These are phyloP conservation scores for Celoporthe dispersa DNA, from an alignment of 2,329 filamentous ascomycete genomes.

Conservation along the genomic window DNA sequence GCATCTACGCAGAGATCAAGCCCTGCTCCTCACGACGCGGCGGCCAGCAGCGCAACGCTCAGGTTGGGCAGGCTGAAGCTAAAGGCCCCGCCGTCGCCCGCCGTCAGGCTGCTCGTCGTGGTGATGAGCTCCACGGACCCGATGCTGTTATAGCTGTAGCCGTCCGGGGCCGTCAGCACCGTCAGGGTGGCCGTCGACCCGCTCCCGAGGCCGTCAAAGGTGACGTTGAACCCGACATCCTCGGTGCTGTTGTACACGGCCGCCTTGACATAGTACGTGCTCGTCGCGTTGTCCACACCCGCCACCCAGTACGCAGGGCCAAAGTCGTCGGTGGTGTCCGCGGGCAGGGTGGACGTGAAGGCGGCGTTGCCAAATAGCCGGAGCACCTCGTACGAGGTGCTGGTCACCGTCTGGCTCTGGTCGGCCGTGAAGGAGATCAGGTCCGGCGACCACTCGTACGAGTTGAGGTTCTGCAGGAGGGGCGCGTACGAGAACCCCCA, in stretches of 20 bases:
- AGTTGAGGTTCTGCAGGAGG: slow-evolving; percentile 46
- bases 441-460: slow-evolving; percentile 54
- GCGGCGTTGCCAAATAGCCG: slow-evolving; percentile 22
- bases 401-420: slow-evolving; percentile 25
- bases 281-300: slow-evolving; percentile 32
- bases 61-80: slow-evolving; percentile 57
- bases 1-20: too few species aligned
- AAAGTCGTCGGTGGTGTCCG: slow-evolving; percentile 32
- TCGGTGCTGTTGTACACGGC: slow-evolving; percentile 49
- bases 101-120: slow-evolving; percentile 44
- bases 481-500: slow-evolving; percentile 24
- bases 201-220: slow-evolving; percentile 48
- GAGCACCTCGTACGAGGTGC: slow-evolving; percentile 28
- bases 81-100: slow-evolving; percentile 52
- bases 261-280: slow-evolving; percentile 27
- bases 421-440: slow-evolving; percentile 28
- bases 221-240: slow-evolving; percentile 49
- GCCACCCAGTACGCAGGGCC: slow-evolving; percentile 29
- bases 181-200: slow-evolving; percentile 49
- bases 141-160: slow-evolving; percentile 50
- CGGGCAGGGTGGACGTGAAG: slow-evolving; percentile 28
- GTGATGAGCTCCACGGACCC: slow-evolving; percentile 55
- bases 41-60: slow-evolving; percentile 61
- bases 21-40: slow-evolving; percentile 31
- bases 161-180: slow-evolving; percentile 50